Evolutionary conservation across 371 early-diverging fungal species (phyloP), one percentile per base, ranked within the genome.

Genomic region (Mycotypha africana): DNA sequence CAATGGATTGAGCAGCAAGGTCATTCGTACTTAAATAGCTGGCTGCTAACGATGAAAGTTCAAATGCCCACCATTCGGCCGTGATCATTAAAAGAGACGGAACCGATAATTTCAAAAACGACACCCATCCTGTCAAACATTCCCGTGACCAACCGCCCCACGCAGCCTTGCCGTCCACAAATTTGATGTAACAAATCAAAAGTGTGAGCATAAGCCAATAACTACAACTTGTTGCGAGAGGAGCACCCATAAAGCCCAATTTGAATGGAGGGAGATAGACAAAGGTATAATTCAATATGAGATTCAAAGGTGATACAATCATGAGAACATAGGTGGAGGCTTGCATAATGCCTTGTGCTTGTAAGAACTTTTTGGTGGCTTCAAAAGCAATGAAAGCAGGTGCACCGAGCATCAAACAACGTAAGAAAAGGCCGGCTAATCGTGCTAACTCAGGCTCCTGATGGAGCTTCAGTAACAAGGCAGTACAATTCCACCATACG

Each of bases 141-240:
- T 80, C 79, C 24, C 66, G 52, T 2, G 83, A 79, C 86, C 89
- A 91, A 6, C 90, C 91, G 21, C 87, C 89, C 90, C 91, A 94
- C 3, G 78, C 73, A 16, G 70, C 58, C 12, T 68, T 60, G 2
- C 91, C 92, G 14, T 76, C 67, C 21, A 89, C 60, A 53, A 65
- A 85, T 28, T 53, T 47, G 16, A 83, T 74, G 39, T 92, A 94
- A 23, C 70, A 23, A 12, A 84, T 32, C 6, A 84, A 52, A 3
- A 83, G 47, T 5, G 74, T 30, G 11, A 83, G 53, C 53, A 84
- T 77, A 38, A 86, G 59, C 76, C 79, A 81, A 60, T 88, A 83
- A 21, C 85, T 83, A 22, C 84, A 59, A 15, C 78, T 69, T 4
- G 84, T 82, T 7, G 89, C 92, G 6, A 88, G 48, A 0, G 93